Evolutionary conservation across 1,284 basidiomycete species (phyloP).

Genomic region (Ustilago tritici): DNA sequence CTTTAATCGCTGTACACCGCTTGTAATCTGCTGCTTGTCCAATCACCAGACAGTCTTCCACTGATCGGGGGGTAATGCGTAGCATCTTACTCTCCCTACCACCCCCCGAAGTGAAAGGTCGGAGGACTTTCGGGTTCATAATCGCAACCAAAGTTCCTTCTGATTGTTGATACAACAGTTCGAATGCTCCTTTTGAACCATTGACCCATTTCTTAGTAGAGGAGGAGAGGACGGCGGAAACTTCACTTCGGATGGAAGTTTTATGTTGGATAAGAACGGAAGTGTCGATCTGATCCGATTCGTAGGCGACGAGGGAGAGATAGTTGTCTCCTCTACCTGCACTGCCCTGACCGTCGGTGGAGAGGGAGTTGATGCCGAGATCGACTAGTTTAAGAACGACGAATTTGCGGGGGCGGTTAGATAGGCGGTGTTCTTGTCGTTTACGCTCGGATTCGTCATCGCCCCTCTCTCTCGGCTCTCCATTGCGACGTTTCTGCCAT

Average conservation of each 20-base stretch:
- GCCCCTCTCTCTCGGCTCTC: conserved; percentile 59
- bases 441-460: conserved; percentile 72
- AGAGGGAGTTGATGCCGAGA: conserved; percentile 76
- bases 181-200: conserved; percentile 91
- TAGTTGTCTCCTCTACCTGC: conserved; percentile 81
- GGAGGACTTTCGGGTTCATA: conserved; percentile 86
- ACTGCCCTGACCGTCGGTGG: conserved; percentile 64
- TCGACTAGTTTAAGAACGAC: conserved; percentile 87
- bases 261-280: conserved; percentile 1
- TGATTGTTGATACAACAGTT: conserved; percentile 82
- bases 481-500: conserved; percentile 54
- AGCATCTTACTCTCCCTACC: conserved; percentile 76
- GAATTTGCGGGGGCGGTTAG: conserved; percentile 78
- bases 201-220: conserved; percentile 78
- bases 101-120: conserved; percentile 74
- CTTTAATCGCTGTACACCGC: conserved; percentile 78
- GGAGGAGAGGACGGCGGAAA: conserved; percentile 17
- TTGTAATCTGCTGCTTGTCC: conserved; percentile 88
- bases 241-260: conserved; percentile 29
- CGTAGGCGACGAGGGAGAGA: conserved; percentile 85
- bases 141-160: conserved; percentile 91
- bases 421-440: conserved; percentile 42
- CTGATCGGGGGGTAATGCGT: conserved; percentile 85
- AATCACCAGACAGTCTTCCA: conserved; percentile 82
- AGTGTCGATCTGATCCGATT: conserved; percentile 77